Evolutionary conservation across 129 eudicot genomes (phyloP).

Genomic region (Arctium lappa): DNA sequence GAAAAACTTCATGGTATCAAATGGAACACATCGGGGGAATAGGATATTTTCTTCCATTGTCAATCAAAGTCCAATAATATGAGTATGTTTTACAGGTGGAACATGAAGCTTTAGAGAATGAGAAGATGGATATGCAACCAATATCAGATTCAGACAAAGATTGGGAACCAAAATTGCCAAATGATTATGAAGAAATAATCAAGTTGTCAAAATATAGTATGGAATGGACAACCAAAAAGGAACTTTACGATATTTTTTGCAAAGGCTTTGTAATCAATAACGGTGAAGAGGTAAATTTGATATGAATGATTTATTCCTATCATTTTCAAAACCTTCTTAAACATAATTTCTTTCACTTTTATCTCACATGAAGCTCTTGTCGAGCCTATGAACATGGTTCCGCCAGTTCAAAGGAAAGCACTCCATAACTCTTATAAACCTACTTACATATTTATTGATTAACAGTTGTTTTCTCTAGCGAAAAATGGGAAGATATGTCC

Average conservation of each 20-base stretch:
- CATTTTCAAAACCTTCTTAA: no score
- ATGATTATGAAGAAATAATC: background rate
- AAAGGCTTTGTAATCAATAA: conserved; percentile 1
- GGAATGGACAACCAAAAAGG: conserved; percentile 24
- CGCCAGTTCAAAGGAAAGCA: background rate
- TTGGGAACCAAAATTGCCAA: conserved; percentile 6
- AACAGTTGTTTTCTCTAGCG: conserved; percentile 10
- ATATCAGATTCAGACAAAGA: background rate
- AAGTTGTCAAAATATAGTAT: conserved; percentile 7
- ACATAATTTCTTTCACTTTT: no score
- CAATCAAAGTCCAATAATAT: no score
- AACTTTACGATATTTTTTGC: conserved; percentile 10
- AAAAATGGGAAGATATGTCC: conserved; percentile 21
- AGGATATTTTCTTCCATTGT: no score
- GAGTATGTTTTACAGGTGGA: no score
- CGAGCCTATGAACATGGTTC: background rate
- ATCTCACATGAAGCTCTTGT: background rate
- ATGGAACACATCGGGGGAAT: no score
- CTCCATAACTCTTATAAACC: background rate
- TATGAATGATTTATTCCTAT: background rate
- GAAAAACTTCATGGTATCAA: no score
- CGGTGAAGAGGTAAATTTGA: conserved; percentile 3
- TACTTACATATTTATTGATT: background rate
- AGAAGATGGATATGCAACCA: no score
- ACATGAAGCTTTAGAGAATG: no score